These are phyloP conservation scores for Pistacia vera DNA, from an alignment of 345 rosid genomes.

Conservation along the genomic window DNA sequence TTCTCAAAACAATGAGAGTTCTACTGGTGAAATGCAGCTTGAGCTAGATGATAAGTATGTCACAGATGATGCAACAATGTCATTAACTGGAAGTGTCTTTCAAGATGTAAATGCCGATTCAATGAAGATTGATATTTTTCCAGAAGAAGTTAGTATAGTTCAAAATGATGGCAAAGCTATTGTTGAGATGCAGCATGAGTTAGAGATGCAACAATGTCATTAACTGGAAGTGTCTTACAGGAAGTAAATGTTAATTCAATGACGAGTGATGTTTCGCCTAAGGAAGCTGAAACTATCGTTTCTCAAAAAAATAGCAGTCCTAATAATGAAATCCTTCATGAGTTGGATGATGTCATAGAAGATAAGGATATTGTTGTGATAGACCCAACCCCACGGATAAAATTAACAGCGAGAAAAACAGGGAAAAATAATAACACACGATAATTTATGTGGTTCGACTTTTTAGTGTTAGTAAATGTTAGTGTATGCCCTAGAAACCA, in stretches of 20 bases:
- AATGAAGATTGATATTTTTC: conserved; percentile 20
- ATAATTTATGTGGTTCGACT: no score
- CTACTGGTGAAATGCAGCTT: no score
- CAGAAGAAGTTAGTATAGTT: conserved; percentile 30
- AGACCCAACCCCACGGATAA: no score
- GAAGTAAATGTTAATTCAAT: neutral
- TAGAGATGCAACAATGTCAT: neutral
- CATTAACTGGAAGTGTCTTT: neutral
- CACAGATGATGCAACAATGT: neutral
- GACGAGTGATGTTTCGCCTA: neutral
- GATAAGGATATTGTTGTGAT: conserved; percentile 20
- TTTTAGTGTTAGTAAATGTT: no score
- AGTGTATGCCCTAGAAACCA: no score
- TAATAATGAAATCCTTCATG: conserved; percentile 4
- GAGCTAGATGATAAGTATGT: neutral
- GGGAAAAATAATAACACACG: no score
- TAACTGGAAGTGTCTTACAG: neutral
- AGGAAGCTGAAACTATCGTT: conserved; percentile 11
- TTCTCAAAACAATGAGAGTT: no score
- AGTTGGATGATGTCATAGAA: conserved; percentile 5
- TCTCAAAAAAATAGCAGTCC: neutral
- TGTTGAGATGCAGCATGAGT: conserved; percentile 22
- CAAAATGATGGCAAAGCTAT: conserved; percentile 18
- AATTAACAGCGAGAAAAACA: no score
- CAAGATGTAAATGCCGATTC: neutral